Conservation (phyloP, 768 basidiomycete genomes). For the Podaxis rugospora region DNA sequence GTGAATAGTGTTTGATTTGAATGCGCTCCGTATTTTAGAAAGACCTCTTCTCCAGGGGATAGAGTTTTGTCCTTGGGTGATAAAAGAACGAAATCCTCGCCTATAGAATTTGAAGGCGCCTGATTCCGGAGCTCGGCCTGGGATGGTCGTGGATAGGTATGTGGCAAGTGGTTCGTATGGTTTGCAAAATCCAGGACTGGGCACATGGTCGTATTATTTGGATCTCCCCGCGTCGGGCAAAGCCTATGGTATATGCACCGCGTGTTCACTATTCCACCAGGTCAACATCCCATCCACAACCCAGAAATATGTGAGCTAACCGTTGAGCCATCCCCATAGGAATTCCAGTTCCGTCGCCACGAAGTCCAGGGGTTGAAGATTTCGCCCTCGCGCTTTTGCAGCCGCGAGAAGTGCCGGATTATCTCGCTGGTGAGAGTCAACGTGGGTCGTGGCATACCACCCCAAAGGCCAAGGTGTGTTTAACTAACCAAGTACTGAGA, state of each 20-base stretch:
- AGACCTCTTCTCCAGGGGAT: slow-evolving; percentile 57
- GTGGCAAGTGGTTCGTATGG: slow-evolving; percentile 44
- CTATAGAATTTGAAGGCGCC: slow-evolving; percentile 28
- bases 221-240: slow-evolving; percentile 40
- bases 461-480: neutral
- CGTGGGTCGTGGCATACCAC: neutral
- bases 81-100: slow-evolving; percentile 46
- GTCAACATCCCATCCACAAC: neutral
- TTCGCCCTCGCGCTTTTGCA: slow-evolving; percentile 6
- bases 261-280: slow-evolving; percentile 70
- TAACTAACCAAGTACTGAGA: slow-evolving; percentile 48
- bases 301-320: slow-evolving; percentile 34
- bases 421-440: slow-evolving; percentile 18
- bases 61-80: slow-evolving; percentile 42
- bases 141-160: slow-evolving; percentile 38
- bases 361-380: slow-evolving; percentile 5
- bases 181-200: slow-evolving; percentile 93
- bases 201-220: slow-evolving; percentile 81
- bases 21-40: slow-evolving; percentile 78
- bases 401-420: slow-evolving; percentile 7
- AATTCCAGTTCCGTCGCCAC: slow-evolving; percentile 41
- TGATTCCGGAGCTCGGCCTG: slow-evolving; percentile 31
- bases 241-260: slow-evolving; percentile 78
- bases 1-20: slow-evolving; percentile 72
- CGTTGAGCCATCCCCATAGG: slow-evolving; percentile 92